A percentile compares a stretch with the other conserved stretches of the same genome.
Evolutionary conservation across 2,329 filamentous ascomycete species (phyloP).

Genomic region (Xylariaceae sp.): DNA sequence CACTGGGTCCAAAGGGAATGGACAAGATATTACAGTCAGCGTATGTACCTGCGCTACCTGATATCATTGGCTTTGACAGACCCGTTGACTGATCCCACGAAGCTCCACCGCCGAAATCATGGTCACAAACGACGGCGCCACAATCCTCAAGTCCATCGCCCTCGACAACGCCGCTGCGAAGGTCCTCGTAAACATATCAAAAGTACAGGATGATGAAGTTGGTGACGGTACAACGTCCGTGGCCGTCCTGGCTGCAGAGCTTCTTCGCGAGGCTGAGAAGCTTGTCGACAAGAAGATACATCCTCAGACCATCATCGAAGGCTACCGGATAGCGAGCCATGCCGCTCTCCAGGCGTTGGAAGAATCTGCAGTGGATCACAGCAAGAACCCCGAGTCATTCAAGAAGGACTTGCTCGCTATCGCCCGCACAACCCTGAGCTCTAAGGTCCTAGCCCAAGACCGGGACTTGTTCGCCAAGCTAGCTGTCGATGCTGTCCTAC

Average conservation of each 20-base stretch:
- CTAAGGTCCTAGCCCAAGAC: slow-evolving; percentile 94
- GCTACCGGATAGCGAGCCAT: slow-evolving; percentile 93
- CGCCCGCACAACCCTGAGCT: slow-evolving; percentile 92
- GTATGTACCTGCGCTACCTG: slow-evolving; percentile 55
- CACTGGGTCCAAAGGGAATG: slow-evolving; percentile 96
- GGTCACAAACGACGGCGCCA: slow-evolving; percentile 98
- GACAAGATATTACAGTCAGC: slow-evolving; percentile 97
- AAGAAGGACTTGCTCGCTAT: slow-evolving; percentile 88
- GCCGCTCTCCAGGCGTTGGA: slow-evolving; percentile 85
- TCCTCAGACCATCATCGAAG: slow-evolving; percentile 98
- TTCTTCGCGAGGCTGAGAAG: slow-evolving; percentile 94
- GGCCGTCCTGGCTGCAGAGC: slow-evolving; percentile 89
- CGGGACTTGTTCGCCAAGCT: slow-evolving; percentile 88
- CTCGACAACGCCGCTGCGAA: slow-evolving; percentile 98
- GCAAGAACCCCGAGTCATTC: slow-evolving; percentile 80
- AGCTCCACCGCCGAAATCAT: slow-evolving; percentile 96
- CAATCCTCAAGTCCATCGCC: slow-evolving; percentile 96
- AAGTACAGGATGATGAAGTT: slow-evolving; percentile 98
- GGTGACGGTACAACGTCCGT: slow-evolving; percentile 99
- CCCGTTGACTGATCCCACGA: slow-evolving; percentile 26
- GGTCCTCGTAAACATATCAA: slow-evolving; percentile 98
- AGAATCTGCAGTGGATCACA: slow-evolving; percentile 86
- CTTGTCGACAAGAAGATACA: slow-evolving; percentile 98
- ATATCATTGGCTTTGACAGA: slow-evolving; percentile 4
- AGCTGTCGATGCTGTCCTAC: slow-evolving; percentile 87